Evolutionary conservation across 1,139 yeast species (phyloP).

Genomic region (Diutina neorugosa): DNA sequence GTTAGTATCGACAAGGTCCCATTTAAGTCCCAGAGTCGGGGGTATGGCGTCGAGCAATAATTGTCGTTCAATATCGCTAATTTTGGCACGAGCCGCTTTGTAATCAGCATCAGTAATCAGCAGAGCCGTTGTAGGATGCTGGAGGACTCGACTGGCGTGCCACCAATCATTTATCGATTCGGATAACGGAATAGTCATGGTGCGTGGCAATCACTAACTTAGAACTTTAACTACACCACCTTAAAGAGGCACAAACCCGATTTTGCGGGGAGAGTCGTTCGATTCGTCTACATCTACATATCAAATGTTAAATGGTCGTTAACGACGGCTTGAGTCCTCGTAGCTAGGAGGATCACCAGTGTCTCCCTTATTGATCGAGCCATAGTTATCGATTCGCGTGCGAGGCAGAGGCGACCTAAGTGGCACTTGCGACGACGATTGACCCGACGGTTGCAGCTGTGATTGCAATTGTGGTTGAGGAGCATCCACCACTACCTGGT

Average conservation of each 20-base stretch:
- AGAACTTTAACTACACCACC: neutral
- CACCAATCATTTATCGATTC: constrained; percentile 31
- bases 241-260: too few species aligned
- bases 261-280: too few species aligned
- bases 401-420: neutral
- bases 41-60: neutral
- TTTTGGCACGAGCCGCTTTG: neutral
- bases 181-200: constrained; percentile 14
- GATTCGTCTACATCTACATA: neutral
- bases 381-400: neutral
- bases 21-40: neutral
- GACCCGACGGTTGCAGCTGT: neutral
- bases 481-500: neutral
- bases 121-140: constrained; percentile 11
- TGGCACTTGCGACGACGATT: neutral
- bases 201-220: neutral
- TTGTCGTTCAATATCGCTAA: neutral
- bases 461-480: neutral
- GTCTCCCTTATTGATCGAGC: neutral
- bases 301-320: neutral
- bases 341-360: neutral
- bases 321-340: neutral
- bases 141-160: constrained; percentile 17
- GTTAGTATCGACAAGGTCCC: neutral
- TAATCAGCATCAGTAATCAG: neutral